Conservation (phyloP, 1,284 basidiomycete genomes). For the Taiwanofungus camphoratus region DNA sequence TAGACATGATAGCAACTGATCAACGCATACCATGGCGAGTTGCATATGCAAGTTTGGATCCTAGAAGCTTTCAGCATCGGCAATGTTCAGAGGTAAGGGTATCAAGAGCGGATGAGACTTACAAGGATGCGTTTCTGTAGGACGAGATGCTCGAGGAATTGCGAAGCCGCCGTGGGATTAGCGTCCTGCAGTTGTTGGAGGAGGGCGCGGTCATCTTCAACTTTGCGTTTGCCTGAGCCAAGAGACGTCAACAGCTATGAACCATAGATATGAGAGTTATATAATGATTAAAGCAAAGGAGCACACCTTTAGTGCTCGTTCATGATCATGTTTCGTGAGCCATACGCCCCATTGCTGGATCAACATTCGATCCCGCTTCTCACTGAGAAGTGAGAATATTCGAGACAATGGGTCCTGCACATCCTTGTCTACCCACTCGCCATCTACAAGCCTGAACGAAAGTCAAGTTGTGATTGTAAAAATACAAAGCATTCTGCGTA, state of each 20-base stretch:
- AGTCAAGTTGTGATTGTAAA: too few relatives aligned
- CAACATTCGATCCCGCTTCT: conserved; percentile 53
- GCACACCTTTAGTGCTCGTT: conserved; percentile 67
- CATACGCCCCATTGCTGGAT: conserved; percentile 77
- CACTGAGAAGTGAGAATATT: conserved; percentile 61
- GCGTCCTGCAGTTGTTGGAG: conserved; percentile 52
- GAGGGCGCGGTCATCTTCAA: conserved; percentile 53
- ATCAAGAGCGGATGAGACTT: conserved; percentile 17
- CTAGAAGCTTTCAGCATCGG: conserved; percentile 27
- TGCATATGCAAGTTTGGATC: conserved; percentile 53
- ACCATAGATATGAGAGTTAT: neutral
- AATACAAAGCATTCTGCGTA: neutral
- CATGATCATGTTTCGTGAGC: conserved; percentile 66
- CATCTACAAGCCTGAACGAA: conserved; percentile 62
- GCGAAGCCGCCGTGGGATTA: conserved; percentile 53
- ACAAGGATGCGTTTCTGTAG: conserved; percentile 63
- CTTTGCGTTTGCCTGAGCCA: conserved; percentile 43
- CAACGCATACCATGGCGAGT: conserved; percentile 50
- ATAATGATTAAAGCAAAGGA: neutral
- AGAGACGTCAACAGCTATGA: conserved; percentile 51
- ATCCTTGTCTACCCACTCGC: conserved; percentile 57
- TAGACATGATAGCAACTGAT: conserved; percentile 46
- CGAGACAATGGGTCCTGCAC: conserved; percentile 65
- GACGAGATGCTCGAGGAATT: conserved; percentile 78
- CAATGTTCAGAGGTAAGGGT: conserved; percentile 5